These are phyloP conservation scores for Hypoxylon sp. DNA, from an alignment of 2,329 filamentous ascomycete species.

Conservation along the genomic window DNA sequence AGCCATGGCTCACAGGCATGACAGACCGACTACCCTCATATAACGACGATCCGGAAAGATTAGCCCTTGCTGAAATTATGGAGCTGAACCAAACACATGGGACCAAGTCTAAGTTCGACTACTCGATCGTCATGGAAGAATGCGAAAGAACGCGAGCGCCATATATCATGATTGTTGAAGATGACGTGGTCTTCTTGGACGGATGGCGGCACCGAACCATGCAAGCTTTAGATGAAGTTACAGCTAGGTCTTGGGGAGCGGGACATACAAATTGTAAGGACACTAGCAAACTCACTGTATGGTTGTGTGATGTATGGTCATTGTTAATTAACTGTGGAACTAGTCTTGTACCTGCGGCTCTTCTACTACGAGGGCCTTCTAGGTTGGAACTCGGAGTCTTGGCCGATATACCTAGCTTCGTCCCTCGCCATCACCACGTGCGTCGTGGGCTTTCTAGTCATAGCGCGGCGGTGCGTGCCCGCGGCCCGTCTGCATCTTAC, in stretches of 20 bases:
- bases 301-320: not conserved
- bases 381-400: constrained; percentile 51
- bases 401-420: constrained; percentile 44
- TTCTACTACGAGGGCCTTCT: constrained; percentile 52
- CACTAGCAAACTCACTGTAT: not conserved
- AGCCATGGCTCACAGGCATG: constrained; percentile 45
- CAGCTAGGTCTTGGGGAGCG: constrained; percentile 38
- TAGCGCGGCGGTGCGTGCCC: constrained; percentile 34
- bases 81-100: constrained; percentile 29
- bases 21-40: constrained; percentile 47
- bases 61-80: constrained; percentile 27
- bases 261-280: constrained; percentile 33
- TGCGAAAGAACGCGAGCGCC: constrained; percentile 43
- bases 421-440: constrained; percentile 25
- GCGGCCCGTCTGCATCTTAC: constrained; percentile 37
- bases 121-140: constrained; percentile 47
- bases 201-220: constrained; percentile 47
- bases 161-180: constrained; percentile 50
- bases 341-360: constrained; percentile 51
- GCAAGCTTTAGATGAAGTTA: constrained; percentile 39
- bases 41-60: constrained; percentile 27
- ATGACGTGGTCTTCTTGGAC: constrained; percentile 51
- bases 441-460: constrained; percentile 17
- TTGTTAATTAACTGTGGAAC: constrained; percentile 12
- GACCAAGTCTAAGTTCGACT: constrained; percentile 47